phyloP scores from a whole-genome alignment of 352 stramenopile genomes.

The Phytophthora europaea region DNA sequence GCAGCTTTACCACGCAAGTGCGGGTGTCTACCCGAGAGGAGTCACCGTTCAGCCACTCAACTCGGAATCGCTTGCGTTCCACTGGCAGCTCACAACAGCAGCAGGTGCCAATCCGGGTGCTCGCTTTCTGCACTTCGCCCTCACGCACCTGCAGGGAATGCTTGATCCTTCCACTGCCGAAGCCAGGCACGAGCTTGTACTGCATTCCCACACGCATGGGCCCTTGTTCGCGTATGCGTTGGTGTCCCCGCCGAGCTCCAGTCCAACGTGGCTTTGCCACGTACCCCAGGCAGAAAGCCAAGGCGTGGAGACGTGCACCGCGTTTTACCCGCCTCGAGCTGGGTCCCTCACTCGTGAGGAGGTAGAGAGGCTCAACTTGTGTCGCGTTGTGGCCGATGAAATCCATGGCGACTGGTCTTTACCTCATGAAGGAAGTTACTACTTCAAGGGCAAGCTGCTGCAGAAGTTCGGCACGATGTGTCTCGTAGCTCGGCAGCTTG shows the following conservation, averaged over 20 bases:
- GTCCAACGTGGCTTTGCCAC: slow-evolving; percentile 60
- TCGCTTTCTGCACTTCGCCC: slow-evolving; percentile 76
- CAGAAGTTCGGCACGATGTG: slow-evolving; percentile 87
- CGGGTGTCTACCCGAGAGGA: slow-evolving; percentile 61
- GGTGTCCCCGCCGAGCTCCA: slow-evolving; percentile 14
- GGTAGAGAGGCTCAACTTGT: slow-evolving; percentile 49
- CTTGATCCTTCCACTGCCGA: slow-evolving; percentile 53
- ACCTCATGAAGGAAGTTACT: slow-evolving; percentile 79
- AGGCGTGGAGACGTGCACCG: slow-evolving; percentile 52
- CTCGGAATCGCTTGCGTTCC: slow-evolving; percentile 65
- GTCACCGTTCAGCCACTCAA: slow-evolving; percentile 26
- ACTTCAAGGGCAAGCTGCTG: slow-evolving; percentile 86
- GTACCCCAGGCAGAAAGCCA: slow-evolving; percentile 50
- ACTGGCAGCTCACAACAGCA: slow-evolving; percentile 58
- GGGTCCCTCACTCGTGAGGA: slow-evolving; percentile 41
- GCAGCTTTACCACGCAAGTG: slow-evolving; percentile 62
- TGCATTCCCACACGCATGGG: slow-evolving; percentile 82
- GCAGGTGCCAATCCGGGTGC: slow-evolving; percentile 31
- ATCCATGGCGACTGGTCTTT: slow-evolving; percentile 78
- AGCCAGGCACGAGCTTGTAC: slow-evolving; percentile 55
- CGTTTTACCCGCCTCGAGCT: slow-evolving; percentile 60
- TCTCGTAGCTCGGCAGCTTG: slow-evolving; percentile 70
- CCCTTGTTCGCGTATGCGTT: slow-evolving; percentile 71
- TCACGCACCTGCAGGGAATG: slow-evolving; percentile 70
- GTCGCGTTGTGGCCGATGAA: slow-evolving; percentile 61